Evolutionary conservation across 2,329 filamentous ascomycete genomes (phyloP).

Genomic region (Immersiporthe knoxdaviesiana): DNA sequence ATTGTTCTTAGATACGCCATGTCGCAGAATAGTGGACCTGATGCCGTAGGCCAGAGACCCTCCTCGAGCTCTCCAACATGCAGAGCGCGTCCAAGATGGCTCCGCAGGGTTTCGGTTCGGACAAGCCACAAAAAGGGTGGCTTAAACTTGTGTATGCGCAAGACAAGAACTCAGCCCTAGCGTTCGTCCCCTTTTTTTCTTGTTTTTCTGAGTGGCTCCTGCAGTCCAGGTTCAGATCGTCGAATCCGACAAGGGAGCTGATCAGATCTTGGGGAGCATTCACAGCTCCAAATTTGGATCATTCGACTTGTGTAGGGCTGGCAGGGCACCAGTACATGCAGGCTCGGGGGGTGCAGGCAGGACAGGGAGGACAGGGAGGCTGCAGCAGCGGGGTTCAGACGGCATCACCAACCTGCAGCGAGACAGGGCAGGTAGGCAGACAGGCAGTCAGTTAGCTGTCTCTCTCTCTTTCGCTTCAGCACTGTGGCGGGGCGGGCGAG

Average conservation of each 20-base stretch:
- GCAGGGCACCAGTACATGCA: slow-evolving; percentile 1
- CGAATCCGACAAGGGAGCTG: slow-evolving; percentile 3
- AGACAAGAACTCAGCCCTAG: not conserved
- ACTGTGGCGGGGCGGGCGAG: not conserved
- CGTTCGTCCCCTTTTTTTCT: slow-evolving; percentile 10
- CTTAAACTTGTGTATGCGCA: not conserved
- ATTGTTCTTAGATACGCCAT: not conserved
- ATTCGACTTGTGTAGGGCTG: slow-evolving; percentile 7
- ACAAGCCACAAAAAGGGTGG: not conserved
- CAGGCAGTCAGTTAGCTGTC: not conserved
- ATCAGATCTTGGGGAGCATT: slow-evolving; percentile 26
- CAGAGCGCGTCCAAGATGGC: not conserved
- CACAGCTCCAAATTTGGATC: slow-evolving; percentile 26
- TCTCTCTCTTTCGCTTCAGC: not conserved
- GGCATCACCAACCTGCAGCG: not conserved
- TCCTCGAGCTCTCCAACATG: not conserved
- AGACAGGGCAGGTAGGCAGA: not conserved
- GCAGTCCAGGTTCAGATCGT: slow-evolving; percentile 11
- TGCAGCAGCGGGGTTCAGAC: slow-evolving; percentile 13
- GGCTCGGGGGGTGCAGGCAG: slow-evolving; percentile 15
- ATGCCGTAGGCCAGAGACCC: not conserved
- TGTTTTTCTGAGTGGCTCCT: not conserved
- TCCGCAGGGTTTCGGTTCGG: not conserved
- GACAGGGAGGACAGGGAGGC: slow-evolving; percentile 23
- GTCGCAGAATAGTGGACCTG: slow-evolving; percentile 8